Base-by-base conservation (phyloP, 768 basidiomycete species). In the Termitomyces eurrhizus region DNA sequence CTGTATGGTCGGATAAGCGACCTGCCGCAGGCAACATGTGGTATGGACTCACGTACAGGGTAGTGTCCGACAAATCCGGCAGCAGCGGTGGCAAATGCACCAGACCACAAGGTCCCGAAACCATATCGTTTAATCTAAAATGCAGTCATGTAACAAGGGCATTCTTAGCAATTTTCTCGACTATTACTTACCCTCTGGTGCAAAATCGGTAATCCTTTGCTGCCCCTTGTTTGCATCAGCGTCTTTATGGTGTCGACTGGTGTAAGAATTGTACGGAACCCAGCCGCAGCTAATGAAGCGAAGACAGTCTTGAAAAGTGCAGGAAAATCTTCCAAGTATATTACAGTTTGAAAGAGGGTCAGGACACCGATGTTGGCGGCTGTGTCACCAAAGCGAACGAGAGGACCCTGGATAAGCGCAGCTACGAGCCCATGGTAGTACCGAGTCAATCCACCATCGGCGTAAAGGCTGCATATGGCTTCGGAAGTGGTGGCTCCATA, bases 161-260 rank as follows among this genome's bases (percentile, higher is more conserved):
- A 44, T 13, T 36, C 2, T 18, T 7, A 36, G 45, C 52, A 2
- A 4, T n/a, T n/a, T 18, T 7, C 35, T 6, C 39, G 44, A 45
- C 49, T 13, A 21, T 39, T 68, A 79, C 59, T 56, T 61, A 93
- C 86, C 65, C 95, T 80, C 3, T 80, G 76, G 58, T 76, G 80
- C 41, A 98, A 76, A 52, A 98, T 83, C 36, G 71, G 68, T 58
- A 88, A 75, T 0, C 92, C 95, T 1, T 76, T 71, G 62, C 79
- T 83, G 9, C 95, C 95, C 67, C 95, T 88, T 0, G 95, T 90
- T 74, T 98, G 96, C 74, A 98, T 77, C 0, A 94, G 96, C 5
- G 95, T 98, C 81, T 98, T 97, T 63, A 97, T 67, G 2, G 95
- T 95, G 73, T 98, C 95, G 53, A 98, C 81, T 0, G 96, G 96